These are phyloP conservation scores for Alternaria metachromatica DNA, from an alignment of 2,329 filamentous ascomycete species.

Conservation along the genomic window DNA sequence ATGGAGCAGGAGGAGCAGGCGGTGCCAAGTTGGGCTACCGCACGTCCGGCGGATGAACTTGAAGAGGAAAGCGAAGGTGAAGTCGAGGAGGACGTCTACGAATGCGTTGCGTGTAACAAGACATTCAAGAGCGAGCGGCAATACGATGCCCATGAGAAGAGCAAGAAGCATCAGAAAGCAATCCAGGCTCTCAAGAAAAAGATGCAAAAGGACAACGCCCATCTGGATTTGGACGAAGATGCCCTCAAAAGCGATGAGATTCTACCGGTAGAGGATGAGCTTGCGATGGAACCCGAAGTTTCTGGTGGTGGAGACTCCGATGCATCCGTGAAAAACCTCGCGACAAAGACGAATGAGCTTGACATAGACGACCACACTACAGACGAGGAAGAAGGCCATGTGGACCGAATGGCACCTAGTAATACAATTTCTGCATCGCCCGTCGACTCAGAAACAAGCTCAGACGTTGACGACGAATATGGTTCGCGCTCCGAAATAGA, in stretches of 20 bases:
- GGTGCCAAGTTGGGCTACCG: constrained; percentile 77
- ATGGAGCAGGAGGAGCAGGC: constrained; percentile 68
- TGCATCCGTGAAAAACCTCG: constrained; percentile 23
- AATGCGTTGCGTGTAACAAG: constrained; percentile 70
- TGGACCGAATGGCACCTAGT: background rate
- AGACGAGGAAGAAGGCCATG: constrained; percentile 20
- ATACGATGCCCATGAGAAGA: constrained; percentile 89
- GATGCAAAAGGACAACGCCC: constrained; percentile 80
- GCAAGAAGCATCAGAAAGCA: constrained; percentile 93
- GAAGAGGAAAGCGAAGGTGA: constrained; percentile 62
- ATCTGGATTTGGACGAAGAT: constrained; percentile 58
- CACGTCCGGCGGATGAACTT: constrained; percentile 62
- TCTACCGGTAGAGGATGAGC: constrained; percentile 42
- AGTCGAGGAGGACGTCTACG: constrained; percentile 60
- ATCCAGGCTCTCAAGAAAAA: constrained; percentile 79
- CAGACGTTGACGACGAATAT: constrained; percentile 45
- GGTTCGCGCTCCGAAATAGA: constrained; percentile 47
- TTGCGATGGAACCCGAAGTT: constrained; percentile 14
- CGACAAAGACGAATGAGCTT: constrained; percentile 21
- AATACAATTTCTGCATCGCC: background rate
- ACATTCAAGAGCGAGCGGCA: constrained; percentile 90
- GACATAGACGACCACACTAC: constrained; percentile 15
- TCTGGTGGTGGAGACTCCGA: constrained; percentile 50
- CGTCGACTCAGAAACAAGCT: background rate
- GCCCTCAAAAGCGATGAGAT: constrained; percentile 41